Percentiles rank a stretch among this genome's conserved stretches.
Conservation (phyloP, 805 yeast genomes). For the Nakazawaea holstii region DNA sequence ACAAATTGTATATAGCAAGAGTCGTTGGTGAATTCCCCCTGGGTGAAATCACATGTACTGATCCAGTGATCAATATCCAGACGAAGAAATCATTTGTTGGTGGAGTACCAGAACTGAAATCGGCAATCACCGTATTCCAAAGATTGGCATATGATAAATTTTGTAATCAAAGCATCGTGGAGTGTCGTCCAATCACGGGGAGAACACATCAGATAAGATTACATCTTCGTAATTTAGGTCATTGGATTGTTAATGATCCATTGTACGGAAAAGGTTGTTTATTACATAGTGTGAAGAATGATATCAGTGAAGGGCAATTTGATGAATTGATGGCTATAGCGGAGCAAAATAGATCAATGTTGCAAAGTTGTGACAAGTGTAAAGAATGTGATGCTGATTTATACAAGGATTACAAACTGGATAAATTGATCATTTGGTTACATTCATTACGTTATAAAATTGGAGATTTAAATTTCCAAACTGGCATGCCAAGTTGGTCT, state of each 20-base stretch:
- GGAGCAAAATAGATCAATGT: slow-evolving; percentile 14
- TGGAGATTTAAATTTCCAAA: slow-evolving; percentile 27
- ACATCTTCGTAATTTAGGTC: slow-evolving; percentile 42
- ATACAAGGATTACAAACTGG: slow-evolving; percentile 24
- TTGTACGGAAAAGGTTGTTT: slow-evolving; percentile 16
- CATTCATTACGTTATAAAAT: slow-evolving; percentile 40
- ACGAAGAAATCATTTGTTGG: slow-evolving; percentile 20
- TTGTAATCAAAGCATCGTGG: slow-evolving; percentile 30
- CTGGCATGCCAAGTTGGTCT: slow-evolving; percentile 45
- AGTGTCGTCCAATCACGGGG: slow-evolving; percentile 47
- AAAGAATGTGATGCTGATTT: slow-evolving; percentile 28
- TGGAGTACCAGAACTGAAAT: slow-evolving; percentile 16
- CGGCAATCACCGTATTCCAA: slow-evolving; percentile 17
- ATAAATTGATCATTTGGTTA: slow-evolving; percentile 34
- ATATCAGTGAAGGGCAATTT: slow-evolving; percentile 9
- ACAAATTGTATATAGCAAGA: slow-evolving; percentile 43
- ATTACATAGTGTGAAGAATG: neutral
- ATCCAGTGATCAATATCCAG: slow-evolving; percentile 32
- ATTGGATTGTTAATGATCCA: slow-evolving; percentile 31
- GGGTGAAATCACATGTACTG: slow-evolving; percentile 21
- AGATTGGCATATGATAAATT: slow-evolving; percentile 8
- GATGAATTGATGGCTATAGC: slow-evolving; percentile 12
- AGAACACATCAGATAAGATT: slow-evolving; percentile 54
- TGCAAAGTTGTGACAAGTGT: slow-evolving; percentile 23
- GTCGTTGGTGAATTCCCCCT: slow-evolving; percentile 36